Conservation (phyloP, 805 yeast species). For the Wickerhamiella brachini region DNA sequence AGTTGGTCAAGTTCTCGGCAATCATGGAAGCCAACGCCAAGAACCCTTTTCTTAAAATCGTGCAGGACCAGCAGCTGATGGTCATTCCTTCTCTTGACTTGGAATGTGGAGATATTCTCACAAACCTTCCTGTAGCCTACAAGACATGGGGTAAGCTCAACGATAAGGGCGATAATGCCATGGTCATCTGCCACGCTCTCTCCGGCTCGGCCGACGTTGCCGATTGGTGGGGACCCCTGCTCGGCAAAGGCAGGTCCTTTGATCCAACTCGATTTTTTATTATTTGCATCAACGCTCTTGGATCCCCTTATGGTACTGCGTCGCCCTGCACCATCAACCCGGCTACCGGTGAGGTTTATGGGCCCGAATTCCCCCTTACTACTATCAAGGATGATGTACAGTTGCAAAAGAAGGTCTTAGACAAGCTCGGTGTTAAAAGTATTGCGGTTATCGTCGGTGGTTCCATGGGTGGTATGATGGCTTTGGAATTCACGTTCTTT, state of each 20-base stretch:
- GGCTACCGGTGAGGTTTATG: constrained; percentile 67
- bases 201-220: constrained; percentile 91
- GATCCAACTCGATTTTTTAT: constrained; percentile 82
- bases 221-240: constrained; percentile 98
- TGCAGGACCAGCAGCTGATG: constrained; percentile 63
- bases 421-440: constrained; percentile 61
- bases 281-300: constrained; percentile 81
- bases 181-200: constrained; percentile 90
- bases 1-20: background rate
- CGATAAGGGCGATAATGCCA: constrained; percentile 51
- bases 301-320: constrained; percentile 93
- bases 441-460: constrained; percentile 89
- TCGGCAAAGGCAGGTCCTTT: constrained; percentile 76
- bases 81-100: constrained; percentile 59
- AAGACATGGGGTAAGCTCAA: constrained; percentile 91
- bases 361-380: constrained; percentile 89
- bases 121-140: constrained; percentile 80
- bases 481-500: constrained; percentile 73
- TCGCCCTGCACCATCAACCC: constrained; percentile 78
- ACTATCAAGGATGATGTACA: constrained; percentile 88
- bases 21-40: constrained; percentile 16
- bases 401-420: constrained; percentile 64
- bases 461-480: constrained; percentile 98
- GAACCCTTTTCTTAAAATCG: constrained; percentile 60
- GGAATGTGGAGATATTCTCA: constrained; percentile 68